phyloP scores from a whole-genome alignment of 148 eudicot genomes.

The Chenopodium quinoa region DNA sequence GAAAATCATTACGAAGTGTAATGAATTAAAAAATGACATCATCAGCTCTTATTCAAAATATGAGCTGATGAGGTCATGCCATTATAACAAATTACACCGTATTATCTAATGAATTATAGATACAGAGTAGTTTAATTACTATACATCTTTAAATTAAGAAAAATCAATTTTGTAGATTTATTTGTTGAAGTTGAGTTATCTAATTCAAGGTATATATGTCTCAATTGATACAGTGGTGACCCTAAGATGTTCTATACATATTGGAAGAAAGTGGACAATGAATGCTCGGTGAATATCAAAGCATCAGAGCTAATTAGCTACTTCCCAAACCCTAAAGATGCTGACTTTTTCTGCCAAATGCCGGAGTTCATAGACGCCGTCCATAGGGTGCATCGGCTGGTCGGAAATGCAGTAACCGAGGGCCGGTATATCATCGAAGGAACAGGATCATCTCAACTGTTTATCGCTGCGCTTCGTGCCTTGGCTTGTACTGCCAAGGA shows the following conservation, averaged over 20 bases:
- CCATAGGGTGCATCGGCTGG: conserved; percentile 39
- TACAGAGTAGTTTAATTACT: too few species aligned
- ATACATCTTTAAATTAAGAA: too few species aligned
- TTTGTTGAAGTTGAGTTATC: too few species aligned
- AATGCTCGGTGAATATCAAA: conserved; percentile 39
- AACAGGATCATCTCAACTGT: conserved; percentile 65
- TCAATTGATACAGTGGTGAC: conserved; percentile 54
- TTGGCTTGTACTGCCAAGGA: conserved; percentile 24
- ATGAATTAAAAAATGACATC: too few species aligned
- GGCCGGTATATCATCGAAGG: conserved; percentile 53
- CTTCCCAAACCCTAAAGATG: conserved; percentile 32
- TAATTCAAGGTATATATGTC: too few species aligned
- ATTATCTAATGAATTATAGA: too few species aligned
- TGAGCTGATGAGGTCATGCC: too few species aligned
- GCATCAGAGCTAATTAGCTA: conserved; percentile 63
- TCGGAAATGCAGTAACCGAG: conserved; percentile 49
- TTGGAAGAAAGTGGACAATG: conserved; percentile 47
- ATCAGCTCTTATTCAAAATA: too few species aligned
- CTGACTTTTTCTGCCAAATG: conserved; percentile 51
- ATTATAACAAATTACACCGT: too few species aligned
- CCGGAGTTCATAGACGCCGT: conserved; percentile 54
- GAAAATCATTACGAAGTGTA: too few species aligned
- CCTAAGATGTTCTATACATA: conserved; percentile 53
- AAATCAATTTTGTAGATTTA: too few species aligned
- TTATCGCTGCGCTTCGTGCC: conserved; percentile 52